Evolutionary conservation across 2,329 filamentous ascomycete species (phyloP).

Genomic region (Chlorencoelia australis): DNA sequence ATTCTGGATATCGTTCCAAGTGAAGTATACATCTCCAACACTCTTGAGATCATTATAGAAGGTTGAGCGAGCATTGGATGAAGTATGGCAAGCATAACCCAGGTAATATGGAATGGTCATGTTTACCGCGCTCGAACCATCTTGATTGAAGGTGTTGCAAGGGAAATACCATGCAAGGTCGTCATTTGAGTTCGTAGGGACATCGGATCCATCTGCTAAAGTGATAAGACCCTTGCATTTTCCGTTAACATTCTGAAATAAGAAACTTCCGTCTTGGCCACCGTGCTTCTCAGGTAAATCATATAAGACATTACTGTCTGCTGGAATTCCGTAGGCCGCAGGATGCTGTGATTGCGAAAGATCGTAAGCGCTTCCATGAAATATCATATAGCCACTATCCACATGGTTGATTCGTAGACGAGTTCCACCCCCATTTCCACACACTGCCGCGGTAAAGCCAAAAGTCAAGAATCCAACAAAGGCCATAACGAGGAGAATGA

Average conservation of each 20-base stretch:
- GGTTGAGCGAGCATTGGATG: constrained; percentile 50
- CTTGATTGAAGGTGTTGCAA: constrained; percentile 84
- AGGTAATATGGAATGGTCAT: constrained; percentile 63
- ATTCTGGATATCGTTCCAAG: constrained; percentile 90
- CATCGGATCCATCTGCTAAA: constrained; percentile 55
- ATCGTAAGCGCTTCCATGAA: constrained; percentile 86
- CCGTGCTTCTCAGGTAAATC: constrained; percentile 73
- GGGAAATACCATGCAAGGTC: constrained; percentile 96
- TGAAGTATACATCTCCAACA: constrained; percentile 86
- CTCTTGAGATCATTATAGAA: constrained; percentile 63
- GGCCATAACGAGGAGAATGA: constrained; percentile 79
- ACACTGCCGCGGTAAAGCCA: constrained; percentile 86
- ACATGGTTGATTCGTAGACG: constrained; percentile 80
- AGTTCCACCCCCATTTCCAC: constrained; percentile 56
- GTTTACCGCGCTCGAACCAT: constrained; percentile 75
- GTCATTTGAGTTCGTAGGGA: constrained; percentile 63
- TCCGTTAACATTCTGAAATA: constrained; percentile 98
- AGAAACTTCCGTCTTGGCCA: constrained; percentile 88
- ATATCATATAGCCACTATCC: constrained; percentile 79
- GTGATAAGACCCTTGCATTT: constrained; percentile 90
- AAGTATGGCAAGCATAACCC: constrained; percentile 86
- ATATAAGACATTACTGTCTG: constrained; percentile 69
- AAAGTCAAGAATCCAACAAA: constrained; percentile 95
- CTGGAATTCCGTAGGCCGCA: constrained; percentile 65
- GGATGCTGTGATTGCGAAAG: constrained; percentile 69